phyloP scores from a whole-genome alignment of 306 rosid genomes.

The Lablab purpureus region DNA sequence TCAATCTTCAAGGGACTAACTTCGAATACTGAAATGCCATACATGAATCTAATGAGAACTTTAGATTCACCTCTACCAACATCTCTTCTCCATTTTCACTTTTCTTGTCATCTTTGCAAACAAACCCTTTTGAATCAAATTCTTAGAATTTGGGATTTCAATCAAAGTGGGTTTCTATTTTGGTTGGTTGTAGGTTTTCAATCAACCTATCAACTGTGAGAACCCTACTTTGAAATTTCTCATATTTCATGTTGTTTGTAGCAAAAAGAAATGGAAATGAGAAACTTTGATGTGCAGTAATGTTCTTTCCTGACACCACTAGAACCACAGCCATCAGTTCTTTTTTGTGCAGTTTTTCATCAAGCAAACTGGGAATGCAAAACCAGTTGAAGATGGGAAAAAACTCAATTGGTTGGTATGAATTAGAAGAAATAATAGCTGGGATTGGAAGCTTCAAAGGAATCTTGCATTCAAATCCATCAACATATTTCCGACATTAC shows the following conservation, averaged over 20 bases:
- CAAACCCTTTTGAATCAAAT: not conserved
- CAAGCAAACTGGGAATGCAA: constrained; percentile 25
- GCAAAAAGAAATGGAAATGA: not conserved
- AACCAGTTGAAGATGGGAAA: not conserved
- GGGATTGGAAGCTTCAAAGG: constrained; percentile 40
- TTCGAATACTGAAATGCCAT: not conserved
- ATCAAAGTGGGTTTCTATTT: not conserved
- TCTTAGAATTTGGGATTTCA: not conserved
- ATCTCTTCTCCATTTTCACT: not conserved
- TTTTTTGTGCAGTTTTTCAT: constrained; percentile 24
- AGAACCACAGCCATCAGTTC: not conserved
- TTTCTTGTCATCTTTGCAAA: not conserved
- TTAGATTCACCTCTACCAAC: not conserved
- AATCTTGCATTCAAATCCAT: constrained; percentile 42
- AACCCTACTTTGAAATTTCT: constrained; percentile 1
- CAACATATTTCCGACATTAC: constrained; percentile 5
- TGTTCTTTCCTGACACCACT: not conserved
- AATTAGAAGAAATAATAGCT: constrained; percentile 36
- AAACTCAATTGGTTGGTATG: not conserved
- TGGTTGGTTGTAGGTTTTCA: not conserved
- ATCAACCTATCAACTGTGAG: not conserved
- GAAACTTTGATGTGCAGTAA: not conserved
- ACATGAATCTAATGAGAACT: not conserved
- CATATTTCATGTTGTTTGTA: not conserved
- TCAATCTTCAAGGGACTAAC: too few relatives aligned